Evolutionary conservation across 2,329 filamentous ascomycete species (phyloP).

Genomic region (Hysterium pulicare): DNA sequence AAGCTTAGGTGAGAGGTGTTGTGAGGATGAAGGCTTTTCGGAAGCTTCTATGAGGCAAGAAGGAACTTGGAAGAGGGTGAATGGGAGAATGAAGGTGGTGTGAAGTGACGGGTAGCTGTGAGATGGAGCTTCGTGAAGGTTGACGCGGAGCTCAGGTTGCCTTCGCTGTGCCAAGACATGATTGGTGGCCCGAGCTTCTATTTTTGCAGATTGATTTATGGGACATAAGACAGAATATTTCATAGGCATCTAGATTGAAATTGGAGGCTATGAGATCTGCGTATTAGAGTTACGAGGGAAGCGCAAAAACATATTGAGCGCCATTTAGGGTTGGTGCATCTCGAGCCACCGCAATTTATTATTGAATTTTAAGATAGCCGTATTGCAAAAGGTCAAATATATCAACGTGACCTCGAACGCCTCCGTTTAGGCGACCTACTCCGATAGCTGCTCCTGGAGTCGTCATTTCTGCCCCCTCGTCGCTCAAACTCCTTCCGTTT

Average conservation of each 20-base stretch:
- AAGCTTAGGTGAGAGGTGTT: constrained; percentile 2
- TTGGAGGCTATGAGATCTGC: too few species aligned
- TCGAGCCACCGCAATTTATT: too few species aligned
- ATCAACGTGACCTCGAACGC: constrained; percentile 1
- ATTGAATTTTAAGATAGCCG: too few species aligned
- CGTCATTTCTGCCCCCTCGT: constrained; percentile 19
- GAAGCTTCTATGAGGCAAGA: constrained; percentile 2
- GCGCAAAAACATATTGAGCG: too few species aligned
- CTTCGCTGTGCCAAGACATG: constrained; percentile 9
- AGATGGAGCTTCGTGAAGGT: constrained; percentile 23
- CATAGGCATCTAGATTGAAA: too few species aligned
- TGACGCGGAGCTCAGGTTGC: constrained; percentile 24
- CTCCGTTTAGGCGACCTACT: constrained; percentile 23
- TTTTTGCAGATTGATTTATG: too few species aligned
- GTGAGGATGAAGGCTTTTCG: not conserved
- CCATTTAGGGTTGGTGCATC: too few species aligned
- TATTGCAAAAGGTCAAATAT: too few species aligned
- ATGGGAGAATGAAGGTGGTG: constrained; percentile 10
- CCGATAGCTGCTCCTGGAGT: constrained; percentile 15
- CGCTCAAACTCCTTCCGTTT: constrained; percentile 33
- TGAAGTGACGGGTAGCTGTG: constrained; percentile 14
- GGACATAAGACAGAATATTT: too few species aligned
- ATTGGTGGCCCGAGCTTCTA: constrained; percentile 9
- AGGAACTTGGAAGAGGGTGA: constrained; percentile 12
- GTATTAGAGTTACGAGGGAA: too few species aligned